phyloP scores from a whole-genome alignment of 805 yeast species.

The Candida argentea region DNA sequence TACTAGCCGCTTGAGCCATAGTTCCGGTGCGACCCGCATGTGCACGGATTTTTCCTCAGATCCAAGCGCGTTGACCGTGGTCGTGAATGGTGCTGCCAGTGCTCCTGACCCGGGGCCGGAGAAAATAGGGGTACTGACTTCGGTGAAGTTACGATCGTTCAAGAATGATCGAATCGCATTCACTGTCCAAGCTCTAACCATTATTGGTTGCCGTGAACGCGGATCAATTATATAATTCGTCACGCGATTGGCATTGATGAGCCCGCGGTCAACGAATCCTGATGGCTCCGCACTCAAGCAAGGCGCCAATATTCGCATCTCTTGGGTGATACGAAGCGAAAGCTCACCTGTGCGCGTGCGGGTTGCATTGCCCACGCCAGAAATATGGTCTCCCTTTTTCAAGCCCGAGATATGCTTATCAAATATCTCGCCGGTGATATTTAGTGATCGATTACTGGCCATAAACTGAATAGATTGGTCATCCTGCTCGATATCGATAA shows the following conservation, averaged over 20 bases:
- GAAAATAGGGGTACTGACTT: constrained; percentile 84
- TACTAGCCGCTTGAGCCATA: constrained; percentile 81
- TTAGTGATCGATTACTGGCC: constrained; percentile 41
- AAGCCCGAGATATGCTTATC: constrained; percentile 29
- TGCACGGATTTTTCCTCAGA: constrained; percentile 29
- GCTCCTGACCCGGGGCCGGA: constrained; percentile 79
- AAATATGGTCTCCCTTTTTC: constrained; percentile 63
- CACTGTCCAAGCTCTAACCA: constrained; percentile 47
- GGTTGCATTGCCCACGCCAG: constrained; percentile 63
- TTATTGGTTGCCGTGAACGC: constrained; percentile 34
- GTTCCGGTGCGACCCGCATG: constrained; percentile 87
- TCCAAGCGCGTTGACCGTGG: constrained; percentile 27
- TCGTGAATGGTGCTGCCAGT: constrained; percentile 76
- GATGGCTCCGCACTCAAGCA: constrained; percentile 62
- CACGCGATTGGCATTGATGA: constrained; percentile 58
- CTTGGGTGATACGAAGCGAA: constrained; percentile 48
- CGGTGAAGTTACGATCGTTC: constrained; percentile 47
- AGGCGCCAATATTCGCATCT: constrained; percentile 51
- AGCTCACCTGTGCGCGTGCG: constrained; percentile 70
- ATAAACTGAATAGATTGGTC: constrained; percentile 48
- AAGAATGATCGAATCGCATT: constrained; percentile 50
- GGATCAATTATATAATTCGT: constrained; percentile 61
- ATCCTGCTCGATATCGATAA: constrained; percentile 63
- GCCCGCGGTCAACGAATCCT: constrained; percentile 40
- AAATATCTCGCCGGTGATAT: constrained; percentile 33